Evolutionary conservation across 129 eudicot genomes (phyloP), one percentile per base, ranked within the genome.

Genomic region (Flaveria trinervia): DNA sequence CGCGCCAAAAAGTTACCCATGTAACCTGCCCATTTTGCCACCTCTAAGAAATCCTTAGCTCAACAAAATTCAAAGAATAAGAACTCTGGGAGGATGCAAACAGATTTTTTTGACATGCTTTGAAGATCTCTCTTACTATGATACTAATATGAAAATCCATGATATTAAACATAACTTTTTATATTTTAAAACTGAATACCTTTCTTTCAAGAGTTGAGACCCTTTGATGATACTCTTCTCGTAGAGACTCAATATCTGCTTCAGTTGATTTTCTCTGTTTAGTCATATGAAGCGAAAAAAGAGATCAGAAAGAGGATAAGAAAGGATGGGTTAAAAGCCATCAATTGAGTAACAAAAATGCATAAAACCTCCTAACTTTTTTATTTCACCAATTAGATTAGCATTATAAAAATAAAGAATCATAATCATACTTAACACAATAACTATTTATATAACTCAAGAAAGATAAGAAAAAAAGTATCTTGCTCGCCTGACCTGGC

Each of bases 221-320:
- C 76, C 90, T 88, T 75, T 93, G 98, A 79, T 90, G 96, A 77
- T 93, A 93, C 84, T 93, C 96, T 81, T 93, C 98, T 55, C 96
- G 85, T 1, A 93, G 81, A 80, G 96, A 84, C 73, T 93, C 98
- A 71, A 88, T 77, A 80, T 93, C 98, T 72, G 94, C 98, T 73
- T 93, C 96, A 88, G 68, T 88, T 83, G 96, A 83, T 81, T 93
- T 93, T 68, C 90, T 90, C 98, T 93, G 91, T 57, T 83, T 18
- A 26, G 74, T 54, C 23, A 75, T 23, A 54, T 7, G 51, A 73
- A 73, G 51, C 22, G 67, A 73, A 73, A 11, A 17, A 30, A 79
- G 51, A n/a, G 20, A 28, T 80, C 75, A 80, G 16, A 55, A 73
- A 57, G 55, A 26, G 52, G 3, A 60, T 60, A 60, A 60, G 26